A percentile compares a stretch with the other conserved stretches of the same genome.
Conservation (phyloP, 1,284 basidiomycete genomes). For the Blastosporella zonata region DNA sequence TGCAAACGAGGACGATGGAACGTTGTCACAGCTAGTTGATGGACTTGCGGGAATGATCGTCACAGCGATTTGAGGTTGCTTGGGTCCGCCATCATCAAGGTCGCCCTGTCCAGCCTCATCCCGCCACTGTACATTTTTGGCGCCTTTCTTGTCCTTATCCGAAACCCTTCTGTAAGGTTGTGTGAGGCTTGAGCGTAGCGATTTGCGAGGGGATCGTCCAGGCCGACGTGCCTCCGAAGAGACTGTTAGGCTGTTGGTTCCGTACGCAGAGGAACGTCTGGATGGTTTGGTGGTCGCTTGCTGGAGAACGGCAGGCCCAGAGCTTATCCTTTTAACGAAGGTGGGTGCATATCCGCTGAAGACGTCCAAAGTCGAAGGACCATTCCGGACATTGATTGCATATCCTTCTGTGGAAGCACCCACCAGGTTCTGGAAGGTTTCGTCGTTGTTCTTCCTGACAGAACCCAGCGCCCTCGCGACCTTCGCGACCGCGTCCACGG, state of each 20-base stretch:
- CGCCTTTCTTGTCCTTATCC: constrained; percentile 58
- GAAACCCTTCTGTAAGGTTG: constrained; percentile 60
- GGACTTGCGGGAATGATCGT: constrained; percentile 44
- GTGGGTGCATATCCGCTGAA: constrained; percentile 44
- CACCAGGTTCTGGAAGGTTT: constrained; percentile 59
- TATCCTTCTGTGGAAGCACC: constrained; percentile 63
- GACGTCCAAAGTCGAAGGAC: constrained; percentile 39
- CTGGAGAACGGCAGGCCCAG: constrained; percentile 45
- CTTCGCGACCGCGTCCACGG: constrained; percentile 36
- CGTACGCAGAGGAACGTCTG: constrained; percentile 53
- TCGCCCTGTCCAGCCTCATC: constrained; percentile 85
- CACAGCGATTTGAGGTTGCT: constrained; percentile 32
- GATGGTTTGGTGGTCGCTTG: constrained; percentile 34
- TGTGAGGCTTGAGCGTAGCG: constrained; percentile 60
- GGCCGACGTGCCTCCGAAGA: constrained; percentile 37
- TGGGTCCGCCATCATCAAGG: constrained; percentile 65
- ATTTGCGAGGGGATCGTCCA: constrained; percentile 66
- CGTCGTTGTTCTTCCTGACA: constrained; percentile 66
- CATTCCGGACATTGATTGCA: constrained; percentile 30
- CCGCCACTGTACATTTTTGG: constrained; percentile 86
- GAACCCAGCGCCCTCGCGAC: constrained; percentile 40
- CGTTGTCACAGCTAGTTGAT: constrained; percentile 20
- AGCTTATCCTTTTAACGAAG: constrained; percentile 42
- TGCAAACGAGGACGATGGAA: constrained; percentile 21
- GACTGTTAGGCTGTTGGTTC: constrained; percentile 30